Conservation (phyloP, 139 green algal species). For the Ettlia oleoabundans region DNA sequence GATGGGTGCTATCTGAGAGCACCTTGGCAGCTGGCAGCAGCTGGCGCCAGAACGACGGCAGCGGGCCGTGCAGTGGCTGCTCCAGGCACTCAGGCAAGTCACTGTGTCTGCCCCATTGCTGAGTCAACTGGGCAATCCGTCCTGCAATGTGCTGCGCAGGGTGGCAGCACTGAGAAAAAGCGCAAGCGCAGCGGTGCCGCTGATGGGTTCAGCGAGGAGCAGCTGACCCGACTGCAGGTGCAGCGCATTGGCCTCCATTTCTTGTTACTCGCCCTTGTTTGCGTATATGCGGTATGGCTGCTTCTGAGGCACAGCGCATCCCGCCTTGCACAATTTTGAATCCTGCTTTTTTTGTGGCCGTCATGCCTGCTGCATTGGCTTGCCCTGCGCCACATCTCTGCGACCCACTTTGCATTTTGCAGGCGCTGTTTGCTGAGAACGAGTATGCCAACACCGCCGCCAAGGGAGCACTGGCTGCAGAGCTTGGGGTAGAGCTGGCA, state of each 20-base stretch:
- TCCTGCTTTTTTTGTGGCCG: too few species aligned
- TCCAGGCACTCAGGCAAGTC: too few species aligned
- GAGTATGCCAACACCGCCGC: slow-evolving; percentile 21
- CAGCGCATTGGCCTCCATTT: neutral
- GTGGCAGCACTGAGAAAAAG: slow-evolving; percentile 16
- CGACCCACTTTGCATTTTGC: neutral
- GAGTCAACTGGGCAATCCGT: too few species aligned
- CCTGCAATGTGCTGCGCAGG: neutral
- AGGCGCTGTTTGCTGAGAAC: slow-evolving; percentile 23
- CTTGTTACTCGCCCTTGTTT: too few species aligned
- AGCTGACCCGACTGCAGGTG: slow-evolving; percentile 8
- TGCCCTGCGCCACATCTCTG: neutral
- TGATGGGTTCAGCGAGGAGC: neutral
- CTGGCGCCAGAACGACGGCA: too few species aligned
- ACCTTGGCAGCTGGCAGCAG: neutral
- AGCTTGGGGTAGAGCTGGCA: slow-evolving; percentile 17
- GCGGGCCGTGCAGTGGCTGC: too few species aligned
- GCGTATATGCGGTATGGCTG: neutral
- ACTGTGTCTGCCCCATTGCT: too few species aligned
- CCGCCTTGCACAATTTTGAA: neutral
- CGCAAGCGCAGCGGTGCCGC: slow-evolving; percentile 17
- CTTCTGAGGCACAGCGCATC: too few species aligned
- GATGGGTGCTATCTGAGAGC: neutral
- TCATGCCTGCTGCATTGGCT: too few species aligned
- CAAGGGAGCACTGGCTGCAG: slow-evolving; percentile 12